Evolutionary conservation across 2,329 filamentous ascomycete species (phyloP).

Genomic region (Endocalyx cinctus): DNA sequence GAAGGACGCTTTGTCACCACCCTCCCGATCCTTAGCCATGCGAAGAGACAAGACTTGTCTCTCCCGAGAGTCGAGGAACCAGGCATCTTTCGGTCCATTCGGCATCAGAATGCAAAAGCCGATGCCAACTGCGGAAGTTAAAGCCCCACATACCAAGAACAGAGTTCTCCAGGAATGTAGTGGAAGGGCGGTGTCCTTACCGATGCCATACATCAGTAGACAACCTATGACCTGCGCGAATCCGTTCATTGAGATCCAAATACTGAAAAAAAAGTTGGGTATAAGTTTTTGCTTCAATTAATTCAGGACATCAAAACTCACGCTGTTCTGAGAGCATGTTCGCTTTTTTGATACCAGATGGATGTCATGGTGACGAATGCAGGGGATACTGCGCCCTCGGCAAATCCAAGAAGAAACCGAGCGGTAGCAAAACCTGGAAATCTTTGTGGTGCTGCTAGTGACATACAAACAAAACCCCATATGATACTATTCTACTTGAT

Average conservation of each 20-base stretch:
- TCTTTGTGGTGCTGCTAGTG: slow-evolving; percentile 35
- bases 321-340: slow-evolving; percentile 29
- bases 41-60: slow-evolving; percentile 34
- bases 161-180: slow-evolving; percentile 42
- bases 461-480: slow-evolving; percentile 40
- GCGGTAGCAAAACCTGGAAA: slow-evolving; percentile 35
- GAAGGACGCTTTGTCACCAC: slow-evolving; percentile 36
- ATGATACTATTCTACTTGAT: slow-evolving; percentile 26
- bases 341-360: slow-evolving; percentile 35
- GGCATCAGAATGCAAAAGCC: slow-evolving; percentile 44
- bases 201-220: slow-evolving; percentile 48
- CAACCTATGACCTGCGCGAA: slow-evolving; percentile 40
- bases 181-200: slow-evolving; percentile 31
- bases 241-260: slow-evolving; percentile 42
- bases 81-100: slow-evolving; percentile 38
- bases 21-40: slow-evolving; percentile 28
- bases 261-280: slow-evolving; percentile 1
- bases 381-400: slow-evolving; percentile 20
- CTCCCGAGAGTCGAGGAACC: slow-evolving; percentile 43
- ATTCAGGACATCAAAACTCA: not conserved
- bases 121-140: slow-evolving; percentile 38
- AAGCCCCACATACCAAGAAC: slow-evolving; percentile 45
- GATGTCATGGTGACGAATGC: slow-evolving; percentile 39
- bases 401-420: slow-evolving; percentile 39
- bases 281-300: not conserved